Conservation (phyloP, 441 rosid genomes). For the Breynia disticha region DNA sequence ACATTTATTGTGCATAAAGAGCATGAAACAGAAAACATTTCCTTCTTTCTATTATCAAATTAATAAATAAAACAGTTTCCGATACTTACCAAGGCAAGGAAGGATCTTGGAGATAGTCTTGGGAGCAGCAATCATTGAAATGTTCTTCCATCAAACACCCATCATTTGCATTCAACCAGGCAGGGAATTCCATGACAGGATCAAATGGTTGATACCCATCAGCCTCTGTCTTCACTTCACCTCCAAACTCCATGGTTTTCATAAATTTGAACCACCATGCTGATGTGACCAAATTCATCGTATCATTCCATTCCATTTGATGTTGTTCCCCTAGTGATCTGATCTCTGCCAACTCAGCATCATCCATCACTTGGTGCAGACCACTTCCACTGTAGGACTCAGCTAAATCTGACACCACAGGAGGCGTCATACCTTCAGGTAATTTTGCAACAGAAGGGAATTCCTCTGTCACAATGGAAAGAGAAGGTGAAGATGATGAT, state of each 20-base stretch:
- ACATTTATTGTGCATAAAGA: not conserved
- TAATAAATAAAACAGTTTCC: not conserved
- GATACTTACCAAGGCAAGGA: slow-evolving; percentile 62
- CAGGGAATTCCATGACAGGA: slow-evolving; percentile 73
- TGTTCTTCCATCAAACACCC: slow-evolving; percentile 56
- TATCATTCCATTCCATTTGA: slow-evolving; percentile 77
- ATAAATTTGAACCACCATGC: slow-evolving; percentile 88
- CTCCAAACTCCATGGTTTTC: slow-evolving; percentile 50
- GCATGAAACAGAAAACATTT: slow-evolving; percentile 16
- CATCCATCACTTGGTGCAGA: slow-evolving; percentile 45
- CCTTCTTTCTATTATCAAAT: not conserved
- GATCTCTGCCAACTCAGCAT: slow-evolving; percentile 66
- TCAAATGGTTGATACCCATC: slow-evolving; percentile 50
- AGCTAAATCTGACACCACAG: slow-evolving; percentile 17
- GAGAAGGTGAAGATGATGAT: slow-evolving; percentile 34
- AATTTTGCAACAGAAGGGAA: slow-evolving; percentile 22
- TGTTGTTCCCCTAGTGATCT: slow-evolving; percentile 65
- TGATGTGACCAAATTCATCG: slow-evolving; percentile 66
- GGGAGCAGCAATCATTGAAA: slow-evolving; percentile 41
- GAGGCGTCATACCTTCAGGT: slow-evolving; percentile 13
- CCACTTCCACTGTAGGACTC: slow-evolving; percentile 33
- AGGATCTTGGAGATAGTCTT: slow-evolving; percentile 47
- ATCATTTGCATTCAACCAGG: slow-evolving; percentile 72
- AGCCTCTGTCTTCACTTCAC: slow-evolving; percentile 32
- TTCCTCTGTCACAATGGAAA: slow-evolving; percentile 28